Evolutionary conservation across 345 rosid genomes (phyloP).

Genomic region (thale cress (Arabidopsis thaliana)): TAIR10.1 NC_003076.8:23145001-23145500

Average conservation of each 20-base stretch:
- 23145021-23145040: slow-evolving; percentile 27
- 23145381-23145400: slow-evolving; percentile 84
- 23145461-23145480: slow-evolving; percentile 17
- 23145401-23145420: background rate
- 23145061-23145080: background rate
- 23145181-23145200: slow-evolving; percentile 20
- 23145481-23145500: slow-evolving; percentile 71
- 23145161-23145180: slow-evolving; percentile 37
- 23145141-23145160: slow-evolving; percentile 23
- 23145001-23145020: slow-evolving; percentile 28
- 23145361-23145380: slow-evolving; percentile 82
- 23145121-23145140: slow-evolving; percentile 4
- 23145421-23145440: slow-evolving; percentile 19
- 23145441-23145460: slow-evolving; percentile 20
- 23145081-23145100: slow-evolving; percentile 41
- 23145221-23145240: slow-evolving; percentile 30
- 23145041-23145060: slow-evolving; percentile 15
- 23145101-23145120: slow-evolving; percentile 42
- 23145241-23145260: slow-evolving; percentile 36
- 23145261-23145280: slow-evolving; percentile 67
- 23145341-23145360: slow-evolving; percentile 95
- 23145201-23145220: slow-evolving; percentile 17
- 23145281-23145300: slow-evolving; percentile 93
- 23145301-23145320: slow-evolving; percentile 92
- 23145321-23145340: slow-evolving; percentile 98